Evolutionary conservation across 2,329 filamentous ascomycete species (phyloP).

Genomic region (Metarhizium guizhouense): DNA sequence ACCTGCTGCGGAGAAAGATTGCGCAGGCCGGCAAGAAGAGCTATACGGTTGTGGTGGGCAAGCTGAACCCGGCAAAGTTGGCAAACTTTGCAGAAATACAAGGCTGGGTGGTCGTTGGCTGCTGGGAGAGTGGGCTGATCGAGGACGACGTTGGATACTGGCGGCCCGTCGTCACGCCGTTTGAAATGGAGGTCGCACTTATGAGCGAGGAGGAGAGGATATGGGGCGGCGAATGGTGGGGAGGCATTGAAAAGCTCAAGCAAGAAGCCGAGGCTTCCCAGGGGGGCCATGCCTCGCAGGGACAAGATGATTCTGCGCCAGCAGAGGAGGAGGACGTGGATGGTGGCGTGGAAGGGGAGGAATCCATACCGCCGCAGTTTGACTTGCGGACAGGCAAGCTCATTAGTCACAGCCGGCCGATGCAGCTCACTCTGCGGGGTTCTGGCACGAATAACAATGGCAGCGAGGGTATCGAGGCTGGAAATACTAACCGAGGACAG

Average conservation of each 20-base stretch:
- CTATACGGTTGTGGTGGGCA: constrained; percentile 94
- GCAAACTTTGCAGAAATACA: constrained; percentile 95
- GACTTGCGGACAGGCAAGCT: constrained; percentile 84
- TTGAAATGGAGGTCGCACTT: constrained; percentile 76
- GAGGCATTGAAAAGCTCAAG: constrained; percentile 67
- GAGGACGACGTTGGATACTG: constrained; percentile 79
- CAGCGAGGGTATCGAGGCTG: constrained; percentile 7
- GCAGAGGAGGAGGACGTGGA: constrained; percentile 10
- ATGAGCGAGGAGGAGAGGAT: constrained; percentile 65
- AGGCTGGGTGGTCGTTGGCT: constrained; percentile 94
- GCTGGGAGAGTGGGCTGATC: constrained; percentile 92
- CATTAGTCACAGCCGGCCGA: constrained; percentile 68
- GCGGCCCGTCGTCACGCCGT: constrained; percentile 86
- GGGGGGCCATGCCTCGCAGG: constrained; percentile 12
- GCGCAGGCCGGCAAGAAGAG: constrained; percentile 79
- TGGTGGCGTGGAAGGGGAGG: constrained; percentile 48
- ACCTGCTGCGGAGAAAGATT: constrained; percentile 64
- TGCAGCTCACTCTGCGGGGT: constrained; percentile 39
- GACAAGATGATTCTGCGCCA: constrained; percentile 6
- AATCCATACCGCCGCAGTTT: constrained; percentile 80
- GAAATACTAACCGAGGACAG: neutral
- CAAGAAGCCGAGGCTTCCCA: constrained; percentile 22
- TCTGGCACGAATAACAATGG: constrained; percentile 10
- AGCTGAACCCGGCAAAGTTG: constrained; percentile 89
- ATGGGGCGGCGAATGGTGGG: constrained; percentile 86